A percentile compares a stretch with the other conserved stretches of the same genome.
Evolutionary conservation across 176 grass and related monocot genomes (phyloP).

Genomic region (Oryza rufipogon): DNA sequence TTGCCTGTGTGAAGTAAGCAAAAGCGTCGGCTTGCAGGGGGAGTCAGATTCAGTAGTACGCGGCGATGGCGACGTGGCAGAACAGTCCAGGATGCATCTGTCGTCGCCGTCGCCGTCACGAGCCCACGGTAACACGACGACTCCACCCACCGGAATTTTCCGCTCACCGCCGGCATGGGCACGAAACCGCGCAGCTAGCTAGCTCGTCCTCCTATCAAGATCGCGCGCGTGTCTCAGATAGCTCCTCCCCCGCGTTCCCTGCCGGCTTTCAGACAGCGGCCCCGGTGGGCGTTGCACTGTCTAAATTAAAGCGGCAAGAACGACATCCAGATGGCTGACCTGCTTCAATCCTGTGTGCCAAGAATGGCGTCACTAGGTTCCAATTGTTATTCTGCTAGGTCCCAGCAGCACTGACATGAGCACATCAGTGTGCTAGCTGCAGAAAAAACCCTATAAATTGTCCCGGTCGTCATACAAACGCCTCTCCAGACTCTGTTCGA

Average conservation of each 20-base stretch:
- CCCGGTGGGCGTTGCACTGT: slow-evolving; percentile 21
- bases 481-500: not conserved
- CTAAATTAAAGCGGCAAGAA: not conserved
- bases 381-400: not conserved
- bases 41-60: slow-evolving; percentile 21
- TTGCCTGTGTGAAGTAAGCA: not conserved
- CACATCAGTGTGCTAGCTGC: not conserved
- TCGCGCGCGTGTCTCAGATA: not conserved
- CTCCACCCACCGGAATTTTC: slow-evolving; percentile 18
- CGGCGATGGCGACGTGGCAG: not conserved
- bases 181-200: not conserved
- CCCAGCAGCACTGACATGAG: not conserved
- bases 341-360: slow-evolving; percentile 48
- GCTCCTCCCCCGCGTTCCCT: not conserved
- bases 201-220: no score
- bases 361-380: slow-evolving; percentile 7
- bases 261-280: not conserved
- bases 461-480: not conserved
- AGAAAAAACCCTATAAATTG: not conserved
- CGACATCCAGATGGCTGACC: not conserved
- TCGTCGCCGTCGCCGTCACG: not conserved
- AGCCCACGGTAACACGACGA: slow-evolving; percentile 40
- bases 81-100: slow-evolving; percentile 2
- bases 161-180: not conserved
- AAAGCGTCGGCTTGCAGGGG: not conserved